Evolutionary conservation across 1,284 basidiomycete genomes (phyloP), one percentile per base, ranked within the genome.

Genomic region (Blastosporella zonata): DNA sequence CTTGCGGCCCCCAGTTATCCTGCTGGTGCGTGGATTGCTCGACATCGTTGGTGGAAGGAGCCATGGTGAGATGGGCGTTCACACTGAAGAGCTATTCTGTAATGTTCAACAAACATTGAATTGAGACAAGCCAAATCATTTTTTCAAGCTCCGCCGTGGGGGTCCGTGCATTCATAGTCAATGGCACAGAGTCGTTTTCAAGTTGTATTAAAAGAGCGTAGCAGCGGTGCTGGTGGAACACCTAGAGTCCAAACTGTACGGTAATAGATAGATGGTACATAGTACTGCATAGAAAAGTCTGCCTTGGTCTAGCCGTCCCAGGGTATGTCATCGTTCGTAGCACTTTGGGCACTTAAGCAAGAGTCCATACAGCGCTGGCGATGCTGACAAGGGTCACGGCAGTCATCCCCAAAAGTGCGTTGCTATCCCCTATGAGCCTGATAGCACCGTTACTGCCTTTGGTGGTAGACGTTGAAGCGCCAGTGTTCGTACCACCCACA

Each of bases 1-100:
- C 80, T 68, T 75, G 71, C 58, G 71, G 65, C 53, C 66, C 69
- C 80, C 82, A 81, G 62, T 72, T 81, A 56, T 76, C 75, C 42
- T 62, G 67, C 55, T 58, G 65, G 43, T 55, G 60, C 53, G 45
- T 59, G 60, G 54, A 25, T 43, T 68, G 68, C 57, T 70, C 67
- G 60, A 63, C 62, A 49, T 68, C 65, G 55, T 61, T 67, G 56
- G 77, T 70, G 56, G 75, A 71, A 55, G 79, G 72, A 59, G 79
- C 76, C 79, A 82, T 81, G 8, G 25, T 15, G 36, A 48, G 43
- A 49, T 41, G 49, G 47, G 39, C 28, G 51, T 39, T 43, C 41
- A 29, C 27, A 28, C 40, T 29, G 17, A 39, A 43, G 29, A 31
- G 35, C 17, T 34, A 12, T 12, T 34, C 33, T 2, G 36, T 18